Evolutionary conservation across 2,329 filamentous ascomycete species (phyloP).

Genomic region (Fusarium bulbicola): DNA sequence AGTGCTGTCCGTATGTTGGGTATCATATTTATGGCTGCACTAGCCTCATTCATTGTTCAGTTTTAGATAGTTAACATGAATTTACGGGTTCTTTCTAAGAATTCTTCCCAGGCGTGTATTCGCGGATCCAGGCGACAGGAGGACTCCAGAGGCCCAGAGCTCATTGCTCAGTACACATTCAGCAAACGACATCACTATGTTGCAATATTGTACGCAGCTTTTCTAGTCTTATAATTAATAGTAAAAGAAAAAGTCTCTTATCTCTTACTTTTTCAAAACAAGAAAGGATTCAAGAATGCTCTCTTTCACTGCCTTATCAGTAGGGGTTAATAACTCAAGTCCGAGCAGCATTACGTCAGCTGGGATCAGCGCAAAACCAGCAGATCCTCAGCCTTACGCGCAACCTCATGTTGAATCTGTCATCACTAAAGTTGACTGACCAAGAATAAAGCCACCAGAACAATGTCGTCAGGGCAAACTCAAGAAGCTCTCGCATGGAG

Average conservation of each 20-base stretch:
- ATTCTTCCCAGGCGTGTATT: not conserved
- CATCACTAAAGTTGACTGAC: not conserved
- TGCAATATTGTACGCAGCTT: no score
- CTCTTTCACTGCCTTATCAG: not conserved
- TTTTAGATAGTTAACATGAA: not conserved
- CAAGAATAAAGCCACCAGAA: not conserved
- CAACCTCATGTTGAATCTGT: not conserved
- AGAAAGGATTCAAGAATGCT: not conserved
- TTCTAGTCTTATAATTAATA: no score
- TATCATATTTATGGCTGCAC: not conserved
- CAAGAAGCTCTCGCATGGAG: not conserved
- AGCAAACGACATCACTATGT: no score
- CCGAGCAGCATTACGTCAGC: not conserved
- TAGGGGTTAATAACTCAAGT: no score
- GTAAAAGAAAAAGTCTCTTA: rapidly evolving
- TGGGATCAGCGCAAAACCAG: not conserved
- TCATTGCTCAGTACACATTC: no score
- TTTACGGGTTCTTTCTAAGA: no score
- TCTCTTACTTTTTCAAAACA: no score
- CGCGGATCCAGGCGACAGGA: not conserved
- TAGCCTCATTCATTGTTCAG: not conserved
- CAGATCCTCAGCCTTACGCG: not conserved
- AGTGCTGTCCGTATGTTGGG: not conserved
- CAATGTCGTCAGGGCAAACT: not conserved
- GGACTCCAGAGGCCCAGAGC: not conserved